Base-by-base conservation (phyloP, 768 basidiomycete genomes). In the Filobasidium floriforme region DNA sequence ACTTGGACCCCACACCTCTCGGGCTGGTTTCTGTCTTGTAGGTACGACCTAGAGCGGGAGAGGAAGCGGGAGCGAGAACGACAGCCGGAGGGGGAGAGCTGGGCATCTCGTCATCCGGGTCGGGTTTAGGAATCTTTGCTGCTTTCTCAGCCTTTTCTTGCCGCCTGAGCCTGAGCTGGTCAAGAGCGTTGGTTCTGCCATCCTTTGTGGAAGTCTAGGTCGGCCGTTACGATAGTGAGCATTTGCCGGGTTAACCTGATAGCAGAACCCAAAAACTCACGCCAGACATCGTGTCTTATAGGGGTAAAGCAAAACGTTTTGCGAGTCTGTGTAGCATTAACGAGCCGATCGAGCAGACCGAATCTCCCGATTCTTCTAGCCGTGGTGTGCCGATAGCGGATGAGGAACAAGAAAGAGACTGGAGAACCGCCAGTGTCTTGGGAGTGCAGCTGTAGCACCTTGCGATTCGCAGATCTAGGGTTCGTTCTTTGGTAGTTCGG, bases 51-150 rank as follows among this genome's bases (percentile, higher is more conserved):
- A n/a, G 54, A 22, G 54, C 54, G 14, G 64, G 64, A 22, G 57
- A 59, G 11, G 64, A 65, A 24, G 59, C 64, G 19, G 64, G 64
- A 37, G 64, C 64, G 6, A 65, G 29, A 57, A 65, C 60, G 22
- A 59, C 46, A 15, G 57, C 26, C 22, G 54, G 54, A 22, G 54
- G n/a, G n/a, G n/a, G 54, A 24, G 54, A 57, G 46, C 15, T 22
- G 46, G 46, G 12, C 46, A 22, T 15, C 18, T 49, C 46, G 46
- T 49, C 46, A 14, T 49, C 46, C 5, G 46, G 46, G 46, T 49
- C 46, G 22, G 46, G 46, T 14, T 49, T 49, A 3, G 18, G 12
- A 49, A 12, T 37, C 32, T 9, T 18, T 6, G 22, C 46, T 18
- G 46, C 18, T 2, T 49, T 49, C 14, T 2, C 46, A 22, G 22